These are phyloP conservation scores for Amoebophrya sp. DNA, from an alignment of 169 alveolate species.

Conservation along the genomic window DNA sequence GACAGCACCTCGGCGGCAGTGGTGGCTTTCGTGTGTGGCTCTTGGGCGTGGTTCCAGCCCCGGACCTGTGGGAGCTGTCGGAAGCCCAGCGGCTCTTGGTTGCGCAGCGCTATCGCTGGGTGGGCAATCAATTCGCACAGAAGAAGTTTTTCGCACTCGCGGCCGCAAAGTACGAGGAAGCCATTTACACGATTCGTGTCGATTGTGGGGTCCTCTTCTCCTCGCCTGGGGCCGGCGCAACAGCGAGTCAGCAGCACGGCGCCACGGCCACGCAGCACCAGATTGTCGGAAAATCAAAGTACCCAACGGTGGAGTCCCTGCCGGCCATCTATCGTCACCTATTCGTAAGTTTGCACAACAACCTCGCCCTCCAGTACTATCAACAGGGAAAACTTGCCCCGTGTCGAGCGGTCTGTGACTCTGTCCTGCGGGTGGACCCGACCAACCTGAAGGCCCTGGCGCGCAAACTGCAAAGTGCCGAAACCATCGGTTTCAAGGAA, in stretches of 20 bases:
- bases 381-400: background rate
- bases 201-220: background rate
- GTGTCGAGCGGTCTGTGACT: background rate
- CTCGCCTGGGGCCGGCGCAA: background rate
- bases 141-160: background rate
- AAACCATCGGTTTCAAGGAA: background rate
- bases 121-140: background rate
- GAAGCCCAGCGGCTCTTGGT: background rate
- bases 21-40: background rate
- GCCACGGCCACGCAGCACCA: background rate
- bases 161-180: background rate
- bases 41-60: background rate
- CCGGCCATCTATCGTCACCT: background rate
- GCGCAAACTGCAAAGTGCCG: background rate
- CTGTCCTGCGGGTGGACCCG: background rate
- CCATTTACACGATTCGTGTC: background rate
- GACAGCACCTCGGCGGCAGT: too few relatives aligned
- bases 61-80: background rate
- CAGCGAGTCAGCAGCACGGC: background rate
- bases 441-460: background rate
- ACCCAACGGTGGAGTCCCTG: background rate
- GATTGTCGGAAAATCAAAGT: background rate
- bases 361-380: background rate
- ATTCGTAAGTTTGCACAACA: background rate
- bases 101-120: background rate